phyloP scores from a whole-genome alignment of 495 filamentous ascomycete genomes.

The Sordaria brevicollis region DNA sequence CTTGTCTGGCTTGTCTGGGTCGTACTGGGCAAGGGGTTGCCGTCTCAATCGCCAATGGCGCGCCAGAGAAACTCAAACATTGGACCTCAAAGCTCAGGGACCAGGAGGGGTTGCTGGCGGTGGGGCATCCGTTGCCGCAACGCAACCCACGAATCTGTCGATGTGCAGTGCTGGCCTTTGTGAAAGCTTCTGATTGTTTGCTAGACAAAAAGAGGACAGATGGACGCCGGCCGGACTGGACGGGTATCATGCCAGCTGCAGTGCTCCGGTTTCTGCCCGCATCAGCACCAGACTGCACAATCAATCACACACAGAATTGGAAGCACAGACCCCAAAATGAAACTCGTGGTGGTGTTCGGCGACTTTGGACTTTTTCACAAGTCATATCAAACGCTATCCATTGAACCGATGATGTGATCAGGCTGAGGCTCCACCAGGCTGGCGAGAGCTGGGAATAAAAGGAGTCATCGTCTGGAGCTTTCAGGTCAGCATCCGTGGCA shows the following conservation, averaged over 20 bases:
- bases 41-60: neutral
- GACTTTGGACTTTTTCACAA: neutral
- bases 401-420: slow-evolving; percentile 13
- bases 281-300: neutral
- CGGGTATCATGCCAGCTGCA: neutral
- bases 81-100: neutral
- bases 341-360: neutral
- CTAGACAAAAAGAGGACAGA: neutral
- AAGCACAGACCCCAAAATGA: neutral
- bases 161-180: no score
- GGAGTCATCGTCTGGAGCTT: neutral
- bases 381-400: slow-evolving; percentile 6
- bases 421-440: slow-evolving; percentile 3
- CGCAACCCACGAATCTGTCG: neutral
- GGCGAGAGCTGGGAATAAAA: neutral
- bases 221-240: no score
- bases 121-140: neutral
- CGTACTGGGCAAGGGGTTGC: neutral
- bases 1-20: no score
- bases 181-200: neutral
- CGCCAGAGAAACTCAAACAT: neutral
- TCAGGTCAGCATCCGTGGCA: neutral
- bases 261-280: neutral
- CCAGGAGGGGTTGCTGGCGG: neutral
- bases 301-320: no score